Evolutionary conservation across 352 stramenopile genomes (phyloP).

Genomic region (Phytophthora pinifolia): DNA sequence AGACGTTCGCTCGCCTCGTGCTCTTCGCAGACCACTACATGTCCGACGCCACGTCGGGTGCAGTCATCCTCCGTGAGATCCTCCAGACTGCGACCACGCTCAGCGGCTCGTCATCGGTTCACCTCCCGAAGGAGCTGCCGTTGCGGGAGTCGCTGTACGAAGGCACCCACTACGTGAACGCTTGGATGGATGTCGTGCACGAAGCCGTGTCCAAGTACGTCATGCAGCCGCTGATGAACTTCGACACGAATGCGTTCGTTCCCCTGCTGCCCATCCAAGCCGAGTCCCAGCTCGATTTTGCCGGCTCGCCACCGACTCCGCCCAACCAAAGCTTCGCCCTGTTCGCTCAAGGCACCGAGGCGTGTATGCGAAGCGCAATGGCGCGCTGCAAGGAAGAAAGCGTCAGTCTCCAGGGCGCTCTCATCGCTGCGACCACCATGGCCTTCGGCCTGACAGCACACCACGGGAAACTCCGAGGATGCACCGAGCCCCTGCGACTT

Average conservation of each 20-base stretch:
- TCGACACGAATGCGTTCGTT: slow-evolving; percentile 51
- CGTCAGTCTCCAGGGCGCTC: slow-evolving; percentile 46
- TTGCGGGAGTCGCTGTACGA: slow-evolving; percentile 57
- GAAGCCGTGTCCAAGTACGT: slow-evolving; percentile 68
- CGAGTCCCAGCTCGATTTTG: slow-evolving; percentile 47
- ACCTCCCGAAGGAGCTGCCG: slow-evolving; percentile 19
- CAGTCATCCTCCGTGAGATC: slow-evolving; percentile 45
- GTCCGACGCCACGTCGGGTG: slow-evolving; percentile 47
- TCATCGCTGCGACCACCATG: slow-evolving; percentile 44
- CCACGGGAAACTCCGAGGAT: slow-evolving; percentile 29
- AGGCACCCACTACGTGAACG: slow-evolving; percentile 55
- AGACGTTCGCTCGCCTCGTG: slow-evolving; percentile 44
- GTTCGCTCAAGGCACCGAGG: slow-evolving; percentile 41
- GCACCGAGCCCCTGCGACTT: slow-evolving; percentile 33
- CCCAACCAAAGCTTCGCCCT: slow-evolving; percentile 50
- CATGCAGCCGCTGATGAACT: slow-evolving; percentile 58
- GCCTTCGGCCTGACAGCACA: slow-evolving; percentile 45
- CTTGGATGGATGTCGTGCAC: slow-evolving; percentile 46
- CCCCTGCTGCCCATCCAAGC: slow-evolving; percentile 42
- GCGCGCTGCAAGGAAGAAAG: slow-evolving; percentile 37
- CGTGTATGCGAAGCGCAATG: slow-evolving; percentile 44
- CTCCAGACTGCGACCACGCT: slow-evolving; percentile 33
- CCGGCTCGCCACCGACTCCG: slow-evolving; percentile 21
- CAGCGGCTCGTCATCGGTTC: slow-evolving; percentile 6
- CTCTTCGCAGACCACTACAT: slow-evolving; percentile 68